Percentiles rank a stretch among this genome's conserved stretches.
Evolutionary conservation across 306 rosid genomes (phyloP).

Genomic region (Gleditsia sinensis): DNA sequence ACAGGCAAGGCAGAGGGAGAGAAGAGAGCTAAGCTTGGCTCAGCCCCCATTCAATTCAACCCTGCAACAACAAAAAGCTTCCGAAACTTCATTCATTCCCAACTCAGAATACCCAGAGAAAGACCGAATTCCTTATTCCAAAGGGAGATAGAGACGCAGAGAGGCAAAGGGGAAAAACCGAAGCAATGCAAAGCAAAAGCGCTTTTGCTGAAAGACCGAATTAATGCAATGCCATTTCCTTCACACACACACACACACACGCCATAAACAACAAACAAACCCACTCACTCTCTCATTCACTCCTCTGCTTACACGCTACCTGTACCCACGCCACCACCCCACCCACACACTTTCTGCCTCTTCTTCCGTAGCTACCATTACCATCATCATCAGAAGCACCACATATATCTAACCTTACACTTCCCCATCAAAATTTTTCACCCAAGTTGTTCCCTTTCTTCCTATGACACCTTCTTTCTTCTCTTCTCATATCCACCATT

Average conservation of each 20-base stretch:
- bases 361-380: slow-evolving; percentile 26
- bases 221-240: slow-evolving; percentile 21
- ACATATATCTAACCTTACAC: slow-evolving; percentile 22
- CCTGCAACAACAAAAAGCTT: background rate
- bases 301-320: slow-evolving; percentile 39
- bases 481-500: slow-evolving; percentile 36
- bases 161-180: background rate
- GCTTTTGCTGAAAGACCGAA: background rate
- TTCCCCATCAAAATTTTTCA: background rate
- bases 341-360: slow-evolving; percentile 38
- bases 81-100: background rate
- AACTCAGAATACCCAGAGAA: background rate
- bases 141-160: background rate
- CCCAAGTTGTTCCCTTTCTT: background rate
- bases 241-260: background rate
- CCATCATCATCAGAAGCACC: background rate
- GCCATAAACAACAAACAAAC: slow-evolving; percentile 25
- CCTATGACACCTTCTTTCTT: slow-evolving; percentile 50
- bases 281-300: slow-evolving; percentile 23
- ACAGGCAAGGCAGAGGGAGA: background rate
- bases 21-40: background rate
- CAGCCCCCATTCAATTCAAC: background rate
- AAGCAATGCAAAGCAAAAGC: background rate
- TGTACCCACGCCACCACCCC: slow-evolving; percentile 33
- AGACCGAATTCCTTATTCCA: background rate